phyloP scores from a whole-genome alignment of 2,329 filamentous ascomycete genomes.

The Parastagonospora avenae region DNA sequence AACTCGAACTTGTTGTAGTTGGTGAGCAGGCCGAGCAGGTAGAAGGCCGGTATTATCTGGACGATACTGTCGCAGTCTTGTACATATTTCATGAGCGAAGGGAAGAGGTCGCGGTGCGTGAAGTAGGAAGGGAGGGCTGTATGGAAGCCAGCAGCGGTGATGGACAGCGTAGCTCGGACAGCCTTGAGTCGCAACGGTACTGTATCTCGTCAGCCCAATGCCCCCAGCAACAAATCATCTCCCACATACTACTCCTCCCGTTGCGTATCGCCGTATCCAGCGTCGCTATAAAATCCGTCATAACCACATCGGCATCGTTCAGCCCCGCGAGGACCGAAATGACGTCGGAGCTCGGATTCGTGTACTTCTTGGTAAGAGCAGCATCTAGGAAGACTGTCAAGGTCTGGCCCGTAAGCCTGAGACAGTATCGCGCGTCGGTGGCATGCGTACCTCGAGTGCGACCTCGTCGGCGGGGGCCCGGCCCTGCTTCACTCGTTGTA shows the following conservation, averaged over 20 bases:
- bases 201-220: conserved; percentile 45
- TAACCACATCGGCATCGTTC: conserved; percentile 82
- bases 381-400: conserved; percentile 84
- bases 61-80: conserved; percentile 72
- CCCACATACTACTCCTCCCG: conserved; percentile 68
- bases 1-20: conserved; percentile 99
- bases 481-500: conserved; percentile 68
- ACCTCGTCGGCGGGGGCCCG: conserved; percentile 70
- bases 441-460: conserved; percentile 77
- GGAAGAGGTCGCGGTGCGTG: conserved; percentile 91
- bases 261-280: conserved; percentile 83
- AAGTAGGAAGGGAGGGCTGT: conserved; percentile 94
- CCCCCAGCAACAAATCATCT: neutral
- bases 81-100: conserved; percentile 91
- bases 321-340: conserved; percentile 89
- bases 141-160: conserved; percentile 93
- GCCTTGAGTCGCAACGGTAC: conserved; percentile 79
- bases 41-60: conserved; percentile 73
- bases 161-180: conserved; percentile 77
- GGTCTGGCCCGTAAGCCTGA: conserved; percentile 68
- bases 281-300: conserved; percentile 84
- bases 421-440: conserved; percentile 5
- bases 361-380: conserved; percentile 86
- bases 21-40: conserved; percentile 81
- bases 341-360: conserved; percentile 92